Evolutionary conservation across 257 asterid genomes (phyloP).

Genomic region (Rehmannia glutinosa): DNA sequence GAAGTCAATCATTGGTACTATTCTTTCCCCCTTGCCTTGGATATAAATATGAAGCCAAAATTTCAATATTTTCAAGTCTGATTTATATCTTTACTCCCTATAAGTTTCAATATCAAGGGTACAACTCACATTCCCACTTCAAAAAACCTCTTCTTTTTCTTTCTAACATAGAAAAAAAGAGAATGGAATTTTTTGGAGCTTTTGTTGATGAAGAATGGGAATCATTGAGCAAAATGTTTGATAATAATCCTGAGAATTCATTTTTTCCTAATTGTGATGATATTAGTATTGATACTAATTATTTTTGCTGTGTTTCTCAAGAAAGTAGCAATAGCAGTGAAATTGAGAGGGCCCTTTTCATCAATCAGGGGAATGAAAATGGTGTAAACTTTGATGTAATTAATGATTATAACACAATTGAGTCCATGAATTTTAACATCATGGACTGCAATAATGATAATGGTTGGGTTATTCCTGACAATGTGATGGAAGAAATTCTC

Average conservation of each 20-base stretch:
- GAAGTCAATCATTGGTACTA: conserved; percentile 38
- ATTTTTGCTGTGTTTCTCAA: conserved; percentile 34
- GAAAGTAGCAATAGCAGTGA: conserved; percentile 49
- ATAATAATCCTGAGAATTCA: conserved; percentile 28
- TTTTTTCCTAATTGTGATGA: conserved; percentile 9
- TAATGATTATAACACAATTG: background rate
- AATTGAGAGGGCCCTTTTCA: conserved; percentile 9
- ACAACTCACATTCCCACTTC: background rate
- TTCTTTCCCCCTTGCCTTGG: conserved; percentile 21
- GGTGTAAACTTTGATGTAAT: background rate
- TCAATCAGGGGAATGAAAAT: no score
- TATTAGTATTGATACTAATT: background rate
- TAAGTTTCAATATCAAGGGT: conserved; percentile 19
- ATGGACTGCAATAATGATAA: conserved; percentile 20
- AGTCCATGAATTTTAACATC: conserved; percentile 29
- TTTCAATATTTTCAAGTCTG: conserved; percentile 24
- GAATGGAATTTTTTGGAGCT: conserved; percentile 51
- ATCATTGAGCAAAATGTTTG: conserved; percentile 51
- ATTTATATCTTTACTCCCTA: conserved; percentile 13
- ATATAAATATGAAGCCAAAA: conserved; percentile 41
- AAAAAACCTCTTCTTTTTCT: no score
- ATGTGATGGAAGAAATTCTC: conserved; percentile 25
- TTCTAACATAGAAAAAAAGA: background rate
- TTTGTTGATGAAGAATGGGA: conserved; percentile 72
- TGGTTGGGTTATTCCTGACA: conserved; percentile 15